Evolutionary conservation across 768 basidiomycete species (phyloP).

Genomic region (Kwoniella newhampshirensis): DNA sequence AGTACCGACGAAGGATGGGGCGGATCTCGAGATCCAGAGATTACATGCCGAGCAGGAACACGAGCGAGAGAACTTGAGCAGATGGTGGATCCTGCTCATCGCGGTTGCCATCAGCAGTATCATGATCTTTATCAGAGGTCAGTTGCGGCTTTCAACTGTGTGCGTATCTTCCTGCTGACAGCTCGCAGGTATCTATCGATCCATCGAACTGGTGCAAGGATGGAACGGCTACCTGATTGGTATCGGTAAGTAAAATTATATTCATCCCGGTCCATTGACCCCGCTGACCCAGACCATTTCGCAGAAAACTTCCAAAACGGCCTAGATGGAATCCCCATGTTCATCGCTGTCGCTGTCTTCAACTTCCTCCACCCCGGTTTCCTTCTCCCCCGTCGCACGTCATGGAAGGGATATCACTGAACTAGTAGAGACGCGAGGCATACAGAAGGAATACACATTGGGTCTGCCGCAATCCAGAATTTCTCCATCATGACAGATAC

Average conservation of each 20-base stretch:
- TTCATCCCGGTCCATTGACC: background rate
- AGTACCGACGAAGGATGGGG: background rate
- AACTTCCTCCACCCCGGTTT: conserved; percentile 41
- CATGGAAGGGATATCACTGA: conserved; percentile 38
- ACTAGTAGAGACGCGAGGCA: too few relatives aligned
- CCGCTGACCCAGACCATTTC: background rate
- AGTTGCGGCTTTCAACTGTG: background rate
- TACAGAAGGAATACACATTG: too few relatives aligned
- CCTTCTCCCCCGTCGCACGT: conserved; percentile 24
- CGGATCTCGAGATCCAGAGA: conserved; percentile 10
- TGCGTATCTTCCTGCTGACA: background rate
- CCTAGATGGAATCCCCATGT: conserved; percentile 42
- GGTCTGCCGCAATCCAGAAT: too few relatives aligned
- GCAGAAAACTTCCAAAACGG: conserved; percentile 30
- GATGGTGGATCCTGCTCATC: conserved; percentile 36
- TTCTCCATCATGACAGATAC: too few relatives aligned
- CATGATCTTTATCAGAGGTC: conserved; percentile 39
- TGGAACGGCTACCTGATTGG: conserved; percentile 22
- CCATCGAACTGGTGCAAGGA: conserved; percentile 34
- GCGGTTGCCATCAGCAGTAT: conserved; percentile 25
- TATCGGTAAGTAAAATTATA: conserved; percentile 1
- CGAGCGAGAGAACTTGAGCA: conserved; percentile 8
- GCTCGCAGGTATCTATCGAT: conserved; percentile 28
- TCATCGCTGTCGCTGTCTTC: conserved; percentile 41
- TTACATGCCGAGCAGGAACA: background rate